Base-by-base conservation (phyloP, 2,329 filamentous ascomycete species). In the Trichoderma sp. region DNA sequence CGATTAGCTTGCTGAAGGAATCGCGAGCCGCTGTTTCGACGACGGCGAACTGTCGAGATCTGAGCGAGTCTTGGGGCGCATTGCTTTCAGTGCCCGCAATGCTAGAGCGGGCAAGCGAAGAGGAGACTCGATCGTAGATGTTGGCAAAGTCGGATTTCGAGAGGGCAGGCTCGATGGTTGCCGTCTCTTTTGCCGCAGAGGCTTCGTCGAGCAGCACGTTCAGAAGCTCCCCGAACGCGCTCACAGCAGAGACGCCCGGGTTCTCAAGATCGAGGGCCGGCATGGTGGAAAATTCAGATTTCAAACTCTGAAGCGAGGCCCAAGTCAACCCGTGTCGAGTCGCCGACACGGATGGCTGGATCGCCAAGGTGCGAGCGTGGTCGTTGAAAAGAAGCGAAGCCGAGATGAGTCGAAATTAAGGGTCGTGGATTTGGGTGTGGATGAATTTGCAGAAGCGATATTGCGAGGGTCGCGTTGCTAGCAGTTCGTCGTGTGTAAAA, bases 11-110 rank as follows among this genome's bases (percentile, higher is more conserved):
- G 79, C 93, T 93, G 80, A 98, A 96, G 59, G 92, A 87, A 74
- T 91, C 88, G 75, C 93, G 90, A 62, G 91, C 92, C 13, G 93
- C 94, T 21, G 91, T 94, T 79, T 98, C 96, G 58, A 97, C 88
- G 27, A 92, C 86, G 40, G 90, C 89, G 77, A 89, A 89, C 73
- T 90, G 88, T 56, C 86, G 86, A 3, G 73, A 73, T 69, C 79
- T 83, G 19, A 71, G 71, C 5, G 73, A 70, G 75, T 75, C 83
- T 72, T 84, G 84, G 7, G 76, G 57, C n/a, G 79, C 78, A 70
- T 75, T 75, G 10, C 74, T 70, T 31, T 79, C 75, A 16, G 72
- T 73, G 37, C 78, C 76, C 16, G 74, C 27, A 72, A 77, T 71
- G 73, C 72, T 70, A 63, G 72, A 21, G 11, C 59, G 60, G 29